phyloP scores from a whole-genome alignment of 78 protist species.

The Tieghemostelium lacteum region DNA sequence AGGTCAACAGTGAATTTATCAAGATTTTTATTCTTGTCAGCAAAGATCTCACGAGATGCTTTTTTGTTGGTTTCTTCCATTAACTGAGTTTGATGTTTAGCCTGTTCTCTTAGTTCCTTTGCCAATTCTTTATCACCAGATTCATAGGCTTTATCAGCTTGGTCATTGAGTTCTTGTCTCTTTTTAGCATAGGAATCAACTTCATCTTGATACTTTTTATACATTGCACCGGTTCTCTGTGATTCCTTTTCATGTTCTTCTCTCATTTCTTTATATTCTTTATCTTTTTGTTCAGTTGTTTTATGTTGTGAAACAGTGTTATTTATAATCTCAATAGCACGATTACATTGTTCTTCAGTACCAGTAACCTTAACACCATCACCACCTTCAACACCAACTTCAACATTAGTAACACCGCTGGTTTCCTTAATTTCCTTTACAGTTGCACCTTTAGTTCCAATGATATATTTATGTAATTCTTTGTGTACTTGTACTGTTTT shows the following conservation, averaged over 20 bases:
- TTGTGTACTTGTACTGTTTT: constrained; percentile 23
- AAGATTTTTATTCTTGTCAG: constrained; percentile 51
- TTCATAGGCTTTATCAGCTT: constrained; percentile 56
- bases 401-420: constrained; percentile 20
- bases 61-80: constrained; percentile 59
- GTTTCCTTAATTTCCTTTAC: constrained; percentile 56
- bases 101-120: constrained; percentile 43
- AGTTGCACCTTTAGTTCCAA: constrained; percentile 66
- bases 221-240: constrained; percentile 66
- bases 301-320: constrained; percentile 11
- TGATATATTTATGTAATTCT: constrained; percentile 60
- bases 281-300: constrained; percentile 32
- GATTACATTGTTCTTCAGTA: background rate
- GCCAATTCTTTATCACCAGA: constrained; percentile 67
- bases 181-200: constrained; percentile 37
- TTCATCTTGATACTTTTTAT: constrained; percentile 59
- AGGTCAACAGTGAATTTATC: constrained; percentile 73
- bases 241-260: constrained; percentile 75
- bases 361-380: constrained; percentile 33
- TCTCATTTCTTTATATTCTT: constrained; percentile 15
- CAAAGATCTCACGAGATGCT: constrained; percentile 33
- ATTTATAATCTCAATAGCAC: constrained; percentile 40
- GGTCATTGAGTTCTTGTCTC: constrained; percentile 34
- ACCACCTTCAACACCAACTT: background rate
- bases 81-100: constrained; percentile 20